Percentiles rank a stretch among this genome's conserved stretches.
phyloP scores from a whole-genome alignment of 1,284 basidiomycete genomes.

The Cryptococcus hybrid region DNA sequence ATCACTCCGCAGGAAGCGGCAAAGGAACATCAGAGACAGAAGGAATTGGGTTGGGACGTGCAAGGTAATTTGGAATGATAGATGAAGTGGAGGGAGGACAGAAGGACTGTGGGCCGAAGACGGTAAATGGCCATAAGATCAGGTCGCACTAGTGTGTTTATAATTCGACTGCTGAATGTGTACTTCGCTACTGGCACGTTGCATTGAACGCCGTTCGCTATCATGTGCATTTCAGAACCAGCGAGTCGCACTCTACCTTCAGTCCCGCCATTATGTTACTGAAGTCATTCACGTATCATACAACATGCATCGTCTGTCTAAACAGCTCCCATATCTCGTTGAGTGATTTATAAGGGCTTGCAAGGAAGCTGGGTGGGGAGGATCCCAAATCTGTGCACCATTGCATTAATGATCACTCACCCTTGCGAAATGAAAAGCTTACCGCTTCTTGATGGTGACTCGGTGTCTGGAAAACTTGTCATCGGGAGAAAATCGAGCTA shows the following conservation, averaged over 20 bases:
- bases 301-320: slow-evolving; percentile 4
- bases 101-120: no score
- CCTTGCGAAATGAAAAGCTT: slow-evolving; percentile 25
- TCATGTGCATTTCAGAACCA: no score
- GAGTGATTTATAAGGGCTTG: slow-evolving; percentile 71
- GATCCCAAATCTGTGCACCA: slow-evolving; percentile 61
- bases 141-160: no score
- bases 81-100: slow-evolving; percentile 5
- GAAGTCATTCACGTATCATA: neutral
- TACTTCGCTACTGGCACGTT: no score
- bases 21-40: slow-evolving; percentile 45
- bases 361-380: slow-evolving; percentile 84
- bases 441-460: slow-evolving; percentile 91
- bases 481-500: slow-evolving; percentile 90
- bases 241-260: no score
- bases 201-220: no score
- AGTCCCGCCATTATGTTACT: no score
- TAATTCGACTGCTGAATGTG: no score
- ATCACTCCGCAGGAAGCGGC: slow-evolving; percentile 33
- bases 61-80: slow-evolving; percentile 15
- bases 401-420: neutral
- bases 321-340: neutral
- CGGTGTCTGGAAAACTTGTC: slow-evolving; percentile 97
- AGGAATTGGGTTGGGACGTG: slow-evolving; percentile 49
- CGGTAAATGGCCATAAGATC: no score